A percentile compares a stretch with the other conserved stretches of the same genome.
phyloP scores from a whole-genome alignment of 305 asterid genomes.

The Fraxinus latifolia region DNA sequence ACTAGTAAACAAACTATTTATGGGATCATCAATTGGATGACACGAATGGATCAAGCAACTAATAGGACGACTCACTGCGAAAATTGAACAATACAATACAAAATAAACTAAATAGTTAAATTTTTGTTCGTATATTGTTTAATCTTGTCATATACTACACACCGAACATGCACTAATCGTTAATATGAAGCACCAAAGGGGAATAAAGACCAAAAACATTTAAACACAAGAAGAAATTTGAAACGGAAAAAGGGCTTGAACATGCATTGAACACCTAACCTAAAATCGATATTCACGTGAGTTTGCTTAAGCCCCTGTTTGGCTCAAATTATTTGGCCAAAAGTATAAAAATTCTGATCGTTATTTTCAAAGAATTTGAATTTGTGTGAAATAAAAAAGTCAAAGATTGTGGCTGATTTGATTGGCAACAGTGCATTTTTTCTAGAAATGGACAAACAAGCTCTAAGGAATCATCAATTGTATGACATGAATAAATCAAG shows the following conservation, averaged over 20 bases:
- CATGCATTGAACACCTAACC: too few species aligned
- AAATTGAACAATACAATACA: not conserved
- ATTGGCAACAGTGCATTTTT: too few species aligned
- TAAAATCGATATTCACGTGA: too few species aligned
- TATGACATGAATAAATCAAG: not conserved
- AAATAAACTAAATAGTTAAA: not conserved
- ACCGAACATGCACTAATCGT: not conserved
- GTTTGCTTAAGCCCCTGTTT: too few species aligned
- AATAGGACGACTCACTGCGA: not conserved
- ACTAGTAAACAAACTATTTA: not conserved
- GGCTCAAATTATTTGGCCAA: too few species aligned
- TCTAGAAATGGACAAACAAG: too few species aligned
- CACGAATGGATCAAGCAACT: not conserved
- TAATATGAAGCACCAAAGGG: not conserved
- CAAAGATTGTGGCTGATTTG: too few species aligned
- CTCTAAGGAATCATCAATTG: not conserved
- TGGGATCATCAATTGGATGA: not conserved
- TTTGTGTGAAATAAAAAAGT: too few species aligned
- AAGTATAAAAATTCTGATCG: too few species aligned
- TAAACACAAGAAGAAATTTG: too few species aligned
- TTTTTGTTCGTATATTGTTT: not conserved
- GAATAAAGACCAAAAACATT: not conserved
- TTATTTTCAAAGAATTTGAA: too few species aligned
- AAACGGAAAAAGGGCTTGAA: too few species aligned
- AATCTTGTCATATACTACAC: not conserved